Percentiles rank a stretch among this genome's conserved stretches.
These are phyloP conservation scores for Saprolegnia parasitica DNA, from an alignment of 352 stramenopile genomes.

Conservation along the genomic window DNA sequence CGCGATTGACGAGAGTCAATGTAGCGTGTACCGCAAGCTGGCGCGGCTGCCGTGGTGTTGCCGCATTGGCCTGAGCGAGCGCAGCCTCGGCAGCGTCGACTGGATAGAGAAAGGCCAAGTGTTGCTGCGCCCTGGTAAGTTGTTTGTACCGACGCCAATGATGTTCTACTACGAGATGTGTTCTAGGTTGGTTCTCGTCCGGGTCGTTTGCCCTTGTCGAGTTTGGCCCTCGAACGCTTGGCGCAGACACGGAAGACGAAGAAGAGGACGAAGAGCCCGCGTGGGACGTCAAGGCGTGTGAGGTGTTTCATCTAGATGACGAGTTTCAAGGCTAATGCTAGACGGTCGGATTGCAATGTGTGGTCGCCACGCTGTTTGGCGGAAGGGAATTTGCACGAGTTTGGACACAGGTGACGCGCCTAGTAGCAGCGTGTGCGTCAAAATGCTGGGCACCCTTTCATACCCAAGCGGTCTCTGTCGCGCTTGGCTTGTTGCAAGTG, in stretches of 20 bases:
- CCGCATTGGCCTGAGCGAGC: conserved; percentile 4
- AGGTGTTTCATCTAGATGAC: not conserved
- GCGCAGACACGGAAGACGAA: not conserved
- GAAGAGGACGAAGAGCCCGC: conserved; percentile 16
- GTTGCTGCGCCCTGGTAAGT: conserved; percentile 10
- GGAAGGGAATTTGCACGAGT: not conserved
- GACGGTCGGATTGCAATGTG: conserved; percentile 6
- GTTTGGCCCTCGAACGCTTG: not conserved
- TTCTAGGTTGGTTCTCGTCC: conserved; percentile 6
- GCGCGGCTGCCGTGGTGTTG: conserved; percentile 25
- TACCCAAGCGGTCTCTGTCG: not conserved
- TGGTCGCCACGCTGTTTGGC: not conserved
- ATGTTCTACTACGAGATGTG: too few relatives aligned
- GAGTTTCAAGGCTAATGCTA: conserved; percentile 1
- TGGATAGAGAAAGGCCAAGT: conserved; percentile 28
- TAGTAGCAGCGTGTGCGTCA: too few relatives aligned
- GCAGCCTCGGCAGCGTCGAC: not conserved
- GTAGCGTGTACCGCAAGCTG: conserved; percentile 23
- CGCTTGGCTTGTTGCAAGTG: not conserved
- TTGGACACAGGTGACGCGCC: not conserved
- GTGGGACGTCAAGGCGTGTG: conserved; percentile 23
- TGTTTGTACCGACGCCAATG: too few relatives aligned
- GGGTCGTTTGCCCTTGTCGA: conserved; percentile 18
- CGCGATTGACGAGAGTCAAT: conserved; percentile 5
- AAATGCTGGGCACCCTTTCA: not conserved